phyloP scores from a whole-genome alignment of 371 early-diverging fungal species.

The Mucor piriformis region DNA sequence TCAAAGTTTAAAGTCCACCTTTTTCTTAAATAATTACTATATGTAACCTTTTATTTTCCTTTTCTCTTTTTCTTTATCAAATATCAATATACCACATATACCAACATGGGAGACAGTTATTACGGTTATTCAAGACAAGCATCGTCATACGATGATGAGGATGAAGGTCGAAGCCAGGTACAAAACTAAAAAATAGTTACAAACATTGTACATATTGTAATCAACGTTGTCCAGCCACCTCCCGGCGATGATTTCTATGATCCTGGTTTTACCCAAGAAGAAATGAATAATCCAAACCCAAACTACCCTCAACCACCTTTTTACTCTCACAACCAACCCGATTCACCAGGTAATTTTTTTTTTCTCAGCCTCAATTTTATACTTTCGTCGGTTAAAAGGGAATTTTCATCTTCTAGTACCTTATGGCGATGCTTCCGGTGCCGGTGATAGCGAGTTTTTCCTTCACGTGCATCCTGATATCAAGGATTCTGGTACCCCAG shows the following conservation, averaged over 20 bases:
- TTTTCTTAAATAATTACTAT: no score
- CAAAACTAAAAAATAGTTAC: background rate
- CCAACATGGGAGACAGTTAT: conserved; percentile 5
- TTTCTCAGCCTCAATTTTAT: conserved; percentile 1
- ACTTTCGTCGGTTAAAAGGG: conserved; percentile 10
- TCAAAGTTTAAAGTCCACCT: background rate
- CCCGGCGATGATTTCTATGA: conserved; percentile 22
- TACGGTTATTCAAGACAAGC: background rate
- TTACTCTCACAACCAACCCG: conserved; percentile 25
- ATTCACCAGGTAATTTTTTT: conserved; percentile 23
- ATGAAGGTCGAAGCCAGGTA: background rate
- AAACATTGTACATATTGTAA: background rate
- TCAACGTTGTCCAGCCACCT: background rate
- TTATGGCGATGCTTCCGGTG: conserved; percentile 17
- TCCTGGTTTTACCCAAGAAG: conserved; percentile 18
- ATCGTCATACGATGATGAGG: background rate
- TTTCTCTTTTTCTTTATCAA: background rate
- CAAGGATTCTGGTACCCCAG: conserved; percentile 19
- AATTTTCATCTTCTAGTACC: conserved; percentile 17
- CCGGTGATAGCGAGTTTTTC: conserved; percentile 18
- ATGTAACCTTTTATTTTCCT: background rate
- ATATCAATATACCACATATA: background rate
- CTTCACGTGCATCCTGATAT: conserved; percentile 39
- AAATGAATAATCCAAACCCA: conserved; percentile 17
- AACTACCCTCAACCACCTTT: conserved; percentile 34